Conservation (phyloP, 768 basidiomycete genomes). For the Rhodosporidiobolus sp. region DNA sequence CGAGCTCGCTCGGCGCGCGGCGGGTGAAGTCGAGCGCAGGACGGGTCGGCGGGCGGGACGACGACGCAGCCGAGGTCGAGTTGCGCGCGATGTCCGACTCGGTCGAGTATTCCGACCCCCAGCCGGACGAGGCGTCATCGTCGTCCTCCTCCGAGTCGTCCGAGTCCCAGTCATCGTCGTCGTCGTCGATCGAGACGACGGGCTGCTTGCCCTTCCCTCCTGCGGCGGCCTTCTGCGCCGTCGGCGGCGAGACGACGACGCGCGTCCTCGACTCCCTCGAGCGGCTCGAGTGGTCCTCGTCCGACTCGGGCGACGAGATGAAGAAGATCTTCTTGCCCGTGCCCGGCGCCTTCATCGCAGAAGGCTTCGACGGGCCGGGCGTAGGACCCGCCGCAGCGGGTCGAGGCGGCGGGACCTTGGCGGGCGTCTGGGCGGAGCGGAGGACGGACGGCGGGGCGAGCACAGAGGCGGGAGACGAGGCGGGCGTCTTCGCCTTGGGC, state of each 20-base stretch:
- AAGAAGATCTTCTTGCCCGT: slow-evolving; percentile 42
- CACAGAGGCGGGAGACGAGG: background rate
- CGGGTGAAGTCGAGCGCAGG: slow-evolving; percentile 30
- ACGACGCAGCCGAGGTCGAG: background rate
- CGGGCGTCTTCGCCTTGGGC: background rate
- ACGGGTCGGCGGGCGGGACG: background rate
- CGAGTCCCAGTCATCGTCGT: slow-evolving; percentile 29
- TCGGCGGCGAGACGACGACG: slow-evolving; percentile 37
- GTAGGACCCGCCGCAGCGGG: background rate
- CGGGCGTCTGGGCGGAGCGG: background rate
- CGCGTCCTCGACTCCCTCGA: slow-evolving; percentile 15
- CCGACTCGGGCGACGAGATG: slow-evolving; percentile 42
- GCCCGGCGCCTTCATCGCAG: slow-evolving; percentile 14
- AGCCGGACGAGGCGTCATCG: slow-evolving; percentile 35
- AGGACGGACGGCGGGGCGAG: background rate
- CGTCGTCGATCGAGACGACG: background rate
- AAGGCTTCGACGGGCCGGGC: background rate
- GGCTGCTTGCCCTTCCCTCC: slow-evolving; percentile 33
- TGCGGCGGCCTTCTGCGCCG: slow-evolving; percentile 33
- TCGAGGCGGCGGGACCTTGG: slow-evolving; percentile 7
- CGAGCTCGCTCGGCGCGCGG: slow-evolving; percentile 28
- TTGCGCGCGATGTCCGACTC: slow-evolving; percentile 28
- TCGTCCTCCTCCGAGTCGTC: slow-evolving; percentile 42
- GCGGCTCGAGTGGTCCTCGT: slow-evolving; percentile 25
- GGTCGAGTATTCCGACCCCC: slow-evolving; percentile 41